Evolutionary conservation across 768 basidiomycete genomes (phyloP), one percentile per base, ranked within the genome.

Genomic region (Royoungia palumana): DNA sequence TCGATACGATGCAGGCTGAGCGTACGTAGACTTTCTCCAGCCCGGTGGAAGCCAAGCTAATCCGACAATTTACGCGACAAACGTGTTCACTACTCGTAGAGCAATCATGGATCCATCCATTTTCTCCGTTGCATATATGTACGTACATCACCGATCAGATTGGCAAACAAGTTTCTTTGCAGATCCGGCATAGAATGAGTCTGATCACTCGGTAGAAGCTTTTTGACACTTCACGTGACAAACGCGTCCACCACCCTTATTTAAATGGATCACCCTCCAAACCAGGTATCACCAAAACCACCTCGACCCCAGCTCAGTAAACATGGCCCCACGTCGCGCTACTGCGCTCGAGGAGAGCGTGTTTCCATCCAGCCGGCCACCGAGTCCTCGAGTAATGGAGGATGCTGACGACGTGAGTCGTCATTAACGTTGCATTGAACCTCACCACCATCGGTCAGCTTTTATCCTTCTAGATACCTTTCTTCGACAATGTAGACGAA

Each of bases 401-500:
- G 75, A 77, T 17, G 43, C 67, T n/a, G 76, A 75, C 16, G 76
- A 77, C 53, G 74, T 73, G 44, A 21, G 61, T 13, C n/a, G n/a
- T n/a, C n/a, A 41, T 17, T 19, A 5, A 14, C 6, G 7, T 16
- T 6, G 16, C 14, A n/a, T n/a, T n/a, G n/a, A 22, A 22, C 30
- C 24, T 24, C 14, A 10, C 32, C 40, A 22, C 8, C 46, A 36
- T 32, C 35, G 8, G 24, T 35, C 38, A 25, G 11, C 17, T 28
- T 2, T 36, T 9, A 37, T n/a, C 10, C 43, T 28, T 41, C 9
- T 16, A 86, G 84, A 64, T 68, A 1, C 73, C 78, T 7, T 87
- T 76, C 65, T 91, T 90, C 56, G 88, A 89, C 60, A 82, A 72
- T 19, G 78, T 91, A n/a, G 89, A 91, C 57, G 89, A 90, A 54